Evolutionary conservation across 208 protist genomes (phyloP), one percentile per base, ranked within the genome.

Genomic region (Acanthamoeba royreba): DNA sequence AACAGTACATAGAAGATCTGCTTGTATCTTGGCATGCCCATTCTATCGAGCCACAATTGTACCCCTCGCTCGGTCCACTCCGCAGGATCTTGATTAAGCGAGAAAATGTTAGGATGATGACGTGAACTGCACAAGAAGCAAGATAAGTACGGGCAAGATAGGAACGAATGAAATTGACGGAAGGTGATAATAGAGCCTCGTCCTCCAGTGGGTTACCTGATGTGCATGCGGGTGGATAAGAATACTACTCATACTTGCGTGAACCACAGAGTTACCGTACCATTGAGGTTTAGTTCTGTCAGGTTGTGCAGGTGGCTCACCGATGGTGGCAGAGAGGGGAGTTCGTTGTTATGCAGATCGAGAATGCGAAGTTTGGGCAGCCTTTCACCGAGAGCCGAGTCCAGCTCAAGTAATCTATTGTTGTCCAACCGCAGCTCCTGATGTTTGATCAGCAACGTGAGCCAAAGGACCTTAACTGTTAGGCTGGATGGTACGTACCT

Each of bases 381-480:
- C n/a, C 43, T 17, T n/a, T 83, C 42, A 31, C 72, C 72, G 22
- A 83, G 46, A 19, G 42, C 43, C 42, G 4, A 38, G 72, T 83
- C 72, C 11, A 83, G 38, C 0, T 83, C 72, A 19, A 83, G 43
- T 45, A 83, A 33, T 31, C n/a, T 47, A 31, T 83, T 83, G 72
- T 83, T 83, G 72, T 83, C 72, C 42, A 83, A 4, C 43, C 72
- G 72, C 72, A 83, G 53, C 72, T 83, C 72, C 72, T 81, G 38
- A 33, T 3, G 17, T 13, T 38, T 19, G 5, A 38, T 7, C 63
- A 35, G 4, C 8, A 28, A 38, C 35, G 9, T 38, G n/a, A 69
- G 35, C 3, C 63, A 25, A 42, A 77, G n/a, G n/a, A n/a, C n/a
- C n/a, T n/a, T n/a, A n/a, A n/a, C n/a, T n/a, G n/a, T n/a, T n/a